Evolutionary conservation across 176 grass and related monocot genomes (phyloP).

Genomic region (Eleusine indica): DNA sequence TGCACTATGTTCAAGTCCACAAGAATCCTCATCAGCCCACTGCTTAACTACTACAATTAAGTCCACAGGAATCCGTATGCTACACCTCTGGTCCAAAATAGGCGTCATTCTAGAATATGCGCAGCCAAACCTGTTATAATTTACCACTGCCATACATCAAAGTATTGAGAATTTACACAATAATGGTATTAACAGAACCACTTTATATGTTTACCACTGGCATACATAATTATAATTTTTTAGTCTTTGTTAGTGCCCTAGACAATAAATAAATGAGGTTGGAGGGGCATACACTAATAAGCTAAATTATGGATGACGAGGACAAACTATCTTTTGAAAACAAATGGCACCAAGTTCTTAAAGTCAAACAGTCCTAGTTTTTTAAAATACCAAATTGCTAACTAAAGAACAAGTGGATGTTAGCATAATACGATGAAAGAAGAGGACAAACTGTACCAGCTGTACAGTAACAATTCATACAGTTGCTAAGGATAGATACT

Average conservation of each 20-base stretch:
- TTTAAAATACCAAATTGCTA: background rate
- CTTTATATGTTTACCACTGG: background rate
- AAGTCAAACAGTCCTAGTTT: conserved; percentile 9
- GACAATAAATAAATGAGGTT: background rate
- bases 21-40: background rate
- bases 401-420: conserved; percentile 29
- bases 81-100: background rate
- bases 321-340: background rate
- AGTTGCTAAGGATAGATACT: background rate
- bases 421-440: background rate
- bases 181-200: background rate
- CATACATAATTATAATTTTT: background rate
- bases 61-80: background rate
- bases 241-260: background rate
- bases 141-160: background rate
- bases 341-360: background rate
- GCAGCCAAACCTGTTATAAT: background rate
- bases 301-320: background rate
- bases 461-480: background rate
- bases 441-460: background rate
- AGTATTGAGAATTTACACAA: background rate
- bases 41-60: background rate
- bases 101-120: background rate
- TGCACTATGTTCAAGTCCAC: background rate
- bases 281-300: background rate